Evolutionary conservation across 139 green algal genomes (phyloP).

Genomic region (Desmodesmus armatus): DNA sequence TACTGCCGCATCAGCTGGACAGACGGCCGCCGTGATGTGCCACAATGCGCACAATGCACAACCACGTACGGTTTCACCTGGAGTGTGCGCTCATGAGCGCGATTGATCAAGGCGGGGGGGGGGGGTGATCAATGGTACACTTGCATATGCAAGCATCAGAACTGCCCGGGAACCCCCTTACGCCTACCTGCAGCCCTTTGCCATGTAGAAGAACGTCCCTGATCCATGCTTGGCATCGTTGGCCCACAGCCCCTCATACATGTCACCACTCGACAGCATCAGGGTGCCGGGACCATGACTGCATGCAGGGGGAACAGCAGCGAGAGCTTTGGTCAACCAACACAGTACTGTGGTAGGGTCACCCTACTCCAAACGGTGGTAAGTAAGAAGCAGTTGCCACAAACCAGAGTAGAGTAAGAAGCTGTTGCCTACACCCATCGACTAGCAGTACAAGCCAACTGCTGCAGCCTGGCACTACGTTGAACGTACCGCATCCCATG

Average conservation of each 20-base stretch:
- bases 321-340: not conserved
- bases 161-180: too few species aligned
- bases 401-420: too few species aligned
- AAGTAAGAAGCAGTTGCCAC: too few species aligned
- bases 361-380: too few species aligned
- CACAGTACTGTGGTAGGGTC: not conserved
- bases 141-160: not conserved
- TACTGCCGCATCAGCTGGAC: not conserved
- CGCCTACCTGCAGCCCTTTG: slow-evolving; percentile 60
- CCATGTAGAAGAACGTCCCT: slow-evolving; percentile 72
- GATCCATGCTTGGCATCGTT: slow-evolving; percentile 77
- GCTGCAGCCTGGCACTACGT: not conserved
- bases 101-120: too few species aligned
- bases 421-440: too few species aligned
- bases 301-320: slow-evolving; percentile 22
- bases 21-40: too few species aligned
- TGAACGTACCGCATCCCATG: slow-evolving; percentile 55
- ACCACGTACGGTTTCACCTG: too few species aligned
- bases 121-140: not conserved
- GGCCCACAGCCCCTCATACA: slow-evolving; percentile 73
- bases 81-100: too few species aligned
- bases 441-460: not conserved
- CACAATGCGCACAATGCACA: too few species aligned
- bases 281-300: slow-evolving; percentile 72
- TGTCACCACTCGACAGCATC: slow-evolving; percentile 73